Conservation (phyloP, 345 rosid genomes). For the Arabis hirsuta region DNA sequence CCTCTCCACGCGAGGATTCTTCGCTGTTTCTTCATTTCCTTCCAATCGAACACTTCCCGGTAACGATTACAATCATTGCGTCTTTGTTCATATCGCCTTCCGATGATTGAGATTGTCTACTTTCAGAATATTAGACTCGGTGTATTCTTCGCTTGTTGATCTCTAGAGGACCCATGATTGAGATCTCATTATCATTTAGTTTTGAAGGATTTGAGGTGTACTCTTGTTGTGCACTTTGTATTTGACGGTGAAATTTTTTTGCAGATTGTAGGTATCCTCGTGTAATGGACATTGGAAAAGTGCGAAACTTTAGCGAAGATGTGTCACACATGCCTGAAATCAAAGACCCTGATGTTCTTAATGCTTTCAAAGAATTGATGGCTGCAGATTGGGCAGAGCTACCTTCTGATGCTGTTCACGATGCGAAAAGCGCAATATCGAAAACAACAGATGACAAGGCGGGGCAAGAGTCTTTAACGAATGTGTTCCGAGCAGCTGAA, state of each 20-base stretch:
- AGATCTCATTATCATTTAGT: neutral
- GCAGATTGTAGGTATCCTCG: constrained; percentile 55
- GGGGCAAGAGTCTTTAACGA: constrained; percentile 73
- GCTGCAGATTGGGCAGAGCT: constrained; percentile 83
- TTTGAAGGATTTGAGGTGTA: constrained; percentile 10
- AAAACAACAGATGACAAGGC: constrained; percentile 66
- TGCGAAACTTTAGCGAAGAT: constrained; percentile 66
- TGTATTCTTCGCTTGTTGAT: constrained; percentile 18
- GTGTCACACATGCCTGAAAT: constrained; percentile 69
- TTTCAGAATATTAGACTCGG: neutral
- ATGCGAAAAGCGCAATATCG: constrained; percentile 65
- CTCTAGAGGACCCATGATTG: neutral
- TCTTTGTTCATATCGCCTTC: neutral
- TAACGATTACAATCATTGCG: neutral
- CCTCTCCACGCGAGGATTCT: constrained; percentile 35
- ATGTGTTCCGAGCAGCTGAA: constrained; percentile 79
- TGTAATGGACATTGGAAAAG: constrained; percentile 51
- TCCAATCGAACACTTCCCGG: constrained; percentile 39
- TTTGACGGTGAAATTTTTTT: neutral
- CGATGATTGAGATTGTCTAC: neutral
- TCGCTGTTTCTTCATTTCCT: constrained; percentile 39
- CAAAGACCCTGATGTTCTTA: constrained; percentile 55
- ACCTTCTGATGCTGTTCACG: constrained; percentile 52
- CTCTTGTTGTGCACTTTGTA: neutral
- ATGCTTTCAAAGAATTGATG: constrained; percentile 82